Conservation (phyloP, 2,329 filamentous ascomycete species). For the Aureobasidium musti region DNA sequence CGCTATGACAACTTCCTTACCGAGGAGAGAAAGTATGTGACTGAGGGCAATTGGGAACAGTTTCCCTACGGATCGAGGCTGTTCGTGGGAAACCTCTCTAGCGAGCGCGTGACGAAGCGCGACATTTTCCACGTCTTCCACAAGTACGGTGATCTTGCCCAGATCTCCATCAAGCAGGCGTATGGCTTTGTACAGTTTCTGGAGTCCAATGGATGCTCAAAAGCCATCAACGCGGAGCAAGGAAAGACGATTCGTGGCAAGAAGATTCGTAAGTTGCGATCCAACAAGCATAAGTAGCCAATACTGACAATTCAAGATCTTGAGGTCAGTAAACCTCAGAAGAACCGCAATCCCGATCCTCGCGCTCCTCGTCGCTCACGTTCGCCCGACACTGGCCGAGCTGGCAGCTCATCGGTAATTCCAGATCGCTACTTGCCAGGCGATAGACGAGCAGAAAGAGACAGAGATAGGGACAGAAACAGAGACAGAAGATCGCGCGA, state of each 20-base stretch:
- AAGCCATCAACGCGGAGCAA: slow-evolving; percentile 76
- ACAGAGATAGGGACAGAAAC: slow-evolving; percentile 37
- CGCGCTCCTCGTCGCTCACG: slow-evolving; percentile 55
- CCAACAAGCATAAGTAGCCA: slow-evolving; percentile 16
- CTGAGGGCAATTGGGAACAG: slow-evolving; percentile 77
- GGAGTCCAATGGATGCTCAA: slow-evolving; percentile 69
- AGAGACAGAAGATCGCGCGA: slow-evolving; percentile 59
- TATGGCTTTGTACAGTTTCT: slow-evolving; percentile 98
- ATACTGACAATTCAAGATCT: slow-evolving; percentile 71
- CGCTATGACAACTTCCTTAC: slow-evolving; percentile 71
- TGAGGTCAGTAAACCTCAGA: slow-evolving; percentile 85
- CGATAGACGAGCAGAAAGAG: slow-evolving; percentile 31
- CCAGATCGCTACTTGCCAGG: slow-evolving; percentile 44
- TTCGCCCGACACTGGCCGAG: slow-evolving; percentile 62
- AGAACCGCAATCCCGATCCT: slow-evolving; percentile 40
- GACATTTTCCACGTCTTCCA: slow-evolving; percentile 93
- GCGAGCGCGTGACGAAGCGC: slow-evolving; percentile 88
- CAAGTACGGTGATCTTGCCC: slow-evolving; percentile 79
- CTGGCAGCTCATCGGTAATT: slow-evolving; percentile 51
- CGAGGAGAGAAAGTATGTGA: slow-evolving; percentile 73
- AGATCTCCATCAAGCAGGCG: slow-evolving; percentile 94
- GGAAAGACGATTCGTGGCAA: slow-evolving; percentile 81
- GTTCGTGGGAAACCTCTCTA: slow-evolving; percentile 87
- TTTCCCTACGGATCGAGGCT: slow-evolving; percentile 76
- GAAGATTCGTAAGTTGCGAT: slow-evolving; percentile 74